Evolutionary conservation across 768 basidiomycete genomes (phyloP).

Genomic region (Tulasnella sp.): DNA sequence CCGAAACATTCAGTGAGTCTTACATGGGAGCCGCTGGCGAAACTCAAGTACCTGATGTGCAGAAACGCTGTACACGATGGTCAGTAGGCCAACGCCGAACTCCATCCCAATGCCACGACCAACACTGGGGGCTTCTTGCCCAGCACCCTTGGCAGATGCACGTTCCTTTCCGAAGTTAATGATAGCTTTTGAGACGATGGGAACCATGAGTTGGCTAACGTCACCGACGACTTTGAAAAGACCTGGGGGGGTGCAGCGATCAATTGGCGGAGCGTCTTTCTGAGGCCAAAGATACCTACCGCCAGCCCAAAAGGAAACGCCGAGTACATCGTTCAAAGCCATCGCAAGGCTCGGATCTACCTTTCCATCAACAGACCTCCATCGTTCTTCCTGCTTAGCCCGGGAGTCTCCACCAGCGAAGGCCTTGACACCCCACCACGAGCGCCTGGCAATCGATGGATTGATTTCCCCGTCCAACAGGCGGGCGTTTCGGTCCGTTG

Average conservation of each 20-base stretch:
- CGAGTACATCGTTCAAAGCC: background rate
- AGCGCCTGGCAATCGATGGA: conserved; percentile 33
- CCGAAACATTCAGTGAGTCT: conserved; percentile 19
- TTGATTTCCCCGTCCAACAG: background rate
- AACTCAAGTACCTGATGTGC: conserved; percentile 54
- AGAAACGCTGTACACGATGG: conserved; percentile 44
- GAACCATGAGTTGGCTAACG: conserved; percentile 33
- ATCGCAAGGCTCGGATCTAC: conserved; percentile 11
- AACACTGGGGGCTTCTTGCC: conserved; percentile 21
- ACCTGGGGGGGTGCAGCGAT: conserved; percentile 13
- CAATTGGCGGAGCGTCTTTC: too few relatives aligned
- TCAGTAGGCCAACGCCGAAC: conserved; percentile 41
- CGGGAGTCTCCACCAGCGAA: background rate
- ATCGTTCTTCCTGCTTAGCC: background rate
- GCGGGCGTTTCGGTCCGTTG: background rate
- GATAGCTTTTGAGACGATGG: conserved; percentile 35
- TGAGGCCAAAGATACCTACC: background rate
- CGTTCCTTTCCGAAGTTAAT: conserved; percentile 35
- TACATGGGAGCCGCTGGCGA: conserved; percentile 35
- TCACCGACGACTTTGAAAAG: conserved; percentile 38
- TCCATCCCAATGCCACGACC: conserved; percentile 39
- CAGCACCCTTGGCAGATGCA: conserved; percentile 21
- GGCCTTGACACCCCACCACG: conserved; percentile 34
- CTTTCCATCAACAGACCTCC: background rate
- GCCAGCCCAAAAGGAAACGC: conserved; percentile 27